A percentile compares a stretch with the other conserved stretches of the same genome.
Evolutionary conservation across 2,329 filamentous ascomycete species (phyloP).

Genomic region (Sclerotinia trifoliorum): DNA sequence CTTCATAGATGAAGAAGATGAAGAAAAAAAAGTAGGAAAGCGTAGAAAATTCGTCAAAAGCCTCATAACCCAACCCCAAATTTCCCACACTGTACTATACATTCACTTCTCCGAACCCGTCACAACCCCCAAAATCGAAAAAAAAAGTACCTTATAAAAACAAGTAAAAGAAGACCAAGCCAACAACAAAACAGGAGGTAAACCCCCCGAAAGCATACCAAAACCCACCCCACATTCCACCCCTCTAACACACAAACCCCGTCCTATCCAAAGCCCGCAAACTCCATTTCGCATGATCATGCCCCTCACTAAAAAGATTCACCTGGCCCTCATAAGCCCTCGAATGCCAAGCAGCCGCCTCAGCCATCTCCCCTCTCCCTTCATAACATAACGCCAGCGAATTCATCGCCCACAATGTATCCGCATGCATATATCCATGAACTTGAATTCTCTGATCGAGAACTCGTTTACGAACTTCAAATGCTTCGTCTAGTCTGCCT

Average conservation of each 20-base stretch:
- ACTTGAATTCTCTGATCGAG: background rate
- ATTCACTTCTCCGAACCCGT: no score
- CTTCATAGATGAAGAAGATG: background rate
- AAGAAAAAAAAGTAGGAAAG: background rate
- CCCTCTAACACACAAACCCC: conserved; percentile 7
- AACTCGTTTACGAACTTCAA: background rate
- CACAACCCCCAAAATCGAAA: background rate
- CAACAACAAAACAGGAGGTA: background rate
- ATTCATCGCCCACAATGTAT: conserved; percentile 22
- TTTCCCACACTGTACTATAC: no score
- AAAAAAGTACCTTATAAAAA: no score
- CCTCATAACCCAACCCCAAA: background rate
- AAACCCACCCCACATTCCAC: no score
- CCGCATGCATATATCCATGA: background rate
- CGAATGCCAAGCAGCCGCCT: background rate
- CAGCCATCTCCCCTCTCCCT: background rate
- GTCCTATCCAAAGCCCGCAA: conserved; percentile 10
- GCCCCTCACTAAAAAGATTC: background rate
- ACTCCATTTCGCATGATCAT: conserved; percentile 17
- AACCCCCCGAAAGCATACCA: background rate
- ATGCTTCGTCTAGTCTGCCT: background rate
- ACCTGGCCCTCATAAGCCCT: conserved; percentile 11
- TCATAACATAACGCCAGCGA: conserved; percentile 7
- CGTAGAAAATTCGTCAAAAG: background rate
- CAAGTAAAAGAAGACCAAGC: no score